Evolutionary conservation across 2,329 filamentous ascomycete genomes (phyloP).

Genomic region (Epichloe hybrida): DNA sequence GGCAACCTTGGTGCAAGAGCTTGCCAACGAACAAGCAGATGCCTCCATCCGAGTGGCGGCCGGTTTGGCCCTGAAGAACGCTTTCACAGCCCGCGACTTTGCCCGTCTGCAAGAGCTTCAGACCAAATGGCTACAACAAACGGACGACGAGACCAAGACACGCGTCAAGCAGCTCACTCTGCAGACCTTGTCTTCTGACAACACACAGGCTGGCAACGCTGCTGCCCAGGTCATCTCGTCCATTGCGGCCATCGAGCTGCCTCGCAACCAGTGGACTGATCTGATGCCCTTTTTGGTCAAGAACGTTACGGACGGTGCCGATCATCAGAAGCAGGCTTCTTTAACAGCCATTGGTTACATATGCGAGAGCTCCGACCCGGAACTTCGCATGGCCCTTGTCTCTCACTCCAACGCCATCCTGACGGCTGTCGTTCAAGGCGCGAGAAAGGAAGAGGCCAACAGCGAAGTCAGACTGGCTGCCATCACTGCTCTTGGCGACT

Average conservation of each 20-base stretch:
- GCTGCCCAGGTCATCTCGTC: conserved; percentile 91
- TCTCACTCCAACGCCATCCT: conserved; percentile 94
- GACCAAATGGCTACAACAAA: conserved; percentile 79
- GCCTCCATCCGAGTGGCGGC: conserved; percentile 83
- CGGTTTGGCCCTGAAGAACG: conserved; percentile 94
- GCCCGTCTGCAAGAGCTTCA: conserved; percentile 80
- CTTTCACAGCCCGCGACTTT: conserved; percentile 87
- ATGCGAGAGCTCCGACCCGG: conserved; percentile 85
- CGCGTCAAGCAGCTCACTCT: conserved; percentile 85
- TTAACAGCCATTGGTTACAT: conserved; percentile 96
- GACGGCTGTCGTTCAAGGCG: conserved; percentile 93
- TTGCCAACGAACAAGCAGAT: conserved; percentile 78
- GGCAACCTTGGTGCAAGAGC: conserved; percentile 79
- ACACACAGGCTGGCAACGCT: conserved; percentile 72
- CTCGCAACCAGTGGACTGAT: conserved; percentile 84
- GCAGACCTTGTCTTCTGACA: conserved; percentile 68
- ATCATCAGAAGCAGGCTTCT: conserved; percentile 87
- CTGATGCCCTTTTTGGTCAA: conserved; percentile 80
- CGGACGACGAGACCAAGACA: conserved; percentile 68
- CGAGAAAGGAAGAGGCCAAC: conserved; percentile 91
- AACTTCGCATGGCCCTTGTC: conserved; percentile 67
- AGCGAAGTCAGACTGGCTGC: conserved; percentile 81
- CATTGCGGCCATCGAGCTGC: conserved; percentile 88
- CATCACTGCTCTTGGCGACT: conserved; percentile 88
- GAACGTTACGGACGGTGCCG: conserved; percentile 76